Evolutionary conservation across 768 basidiomycete species (phyloP).

Genomic region (Hysterangium stoloniferum): DNA sequence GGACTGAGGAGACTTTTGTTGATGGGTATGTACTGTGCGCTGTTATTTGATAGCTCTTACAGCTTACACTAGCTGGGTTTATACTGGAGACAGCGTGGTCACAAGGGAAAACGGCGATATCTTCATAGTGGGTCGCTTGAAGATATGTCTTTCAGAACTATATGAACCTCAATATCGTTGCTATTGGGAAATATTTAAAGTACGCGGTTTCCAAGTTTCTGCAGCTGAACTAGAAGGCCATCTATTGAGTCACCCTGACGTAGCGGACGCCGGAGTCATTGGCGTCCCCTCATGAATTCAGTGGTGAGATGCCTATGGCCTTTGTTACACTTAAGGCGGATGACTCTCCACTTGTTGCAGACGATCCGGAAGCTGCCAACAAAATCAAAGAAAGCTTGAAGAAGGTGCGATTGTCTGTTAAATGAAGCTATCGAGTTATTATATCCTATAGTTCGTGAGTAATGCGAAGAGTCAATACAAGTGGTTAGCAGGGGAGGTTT

Average conservation of each 20-base stretch:
- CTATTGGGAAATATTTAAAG: conserved; percentile 19
- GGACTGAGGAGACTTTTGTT: conserved; percentile 9
- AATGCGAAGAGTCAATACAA: too few species aligned
- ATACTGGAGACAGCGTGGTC: conserved; percentile 18
- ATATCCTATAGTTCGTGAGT: too few species aligned
- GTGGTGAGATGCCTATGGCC: conserved; percentile 17
- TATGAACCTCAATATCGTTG: neutral
- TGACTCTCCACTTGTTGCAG: conserved; percentile 11
- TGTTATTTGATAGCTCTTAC: too few species aligned
- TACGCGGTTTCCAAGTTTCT: conserved; percentile 24
- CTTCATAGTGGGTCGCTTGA: conserved; percentile 18
- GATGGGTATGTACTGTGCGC: conserved; percentile 8
- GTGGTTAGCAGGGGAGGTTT: too few species aligned
- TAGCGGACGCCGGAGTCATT: conserved; percentile 15
- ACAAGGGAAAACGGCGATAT: conserved; percentile 19
- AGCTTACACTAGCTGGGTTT: too few species aligned
- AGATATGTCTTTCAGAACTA: too few species aligned
- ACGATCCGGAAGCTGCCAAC: conserved; percentile 28
- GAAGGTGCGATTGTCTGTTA: too few species aligned
- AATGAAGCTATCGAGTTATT: too few species aligned
- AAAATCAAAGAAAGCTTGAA: conserved; percentile 38
- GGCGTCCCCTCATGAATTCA: conserved; percentile 17
- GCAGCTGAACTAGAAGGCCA: conserved; percentile 32
- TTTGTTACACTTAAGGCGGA: conserved; percentile 11
- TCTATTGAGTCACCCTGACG: conserved; percentile 25